Percentiles rank a stretch among this genome's conserved stretches.
Conservation (phyloP, 306 rosid genomes). For the Corylus americana region DNA sequence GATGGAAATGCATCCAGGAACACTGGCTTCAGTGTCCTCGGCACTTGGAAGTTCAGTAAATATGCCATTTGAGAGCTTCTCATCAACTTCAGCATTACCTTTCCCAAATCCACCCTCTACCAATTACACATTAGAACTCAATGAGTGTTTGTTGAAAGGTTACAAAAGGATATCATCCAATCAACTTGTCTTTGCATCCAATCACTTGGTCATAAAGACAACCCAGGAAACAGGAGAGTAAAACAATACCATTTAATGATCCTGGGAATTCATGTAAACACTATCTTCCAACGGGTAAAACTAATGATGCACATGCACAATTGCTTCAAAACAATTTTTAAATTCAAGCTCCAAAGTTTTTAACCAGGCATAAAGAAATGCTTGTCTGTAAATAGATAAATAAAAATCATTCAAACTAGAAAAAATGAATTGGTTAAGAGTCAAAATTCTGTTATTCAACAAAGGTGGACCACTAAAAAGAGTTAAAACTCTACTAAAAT, state of each 20-base stretch:
- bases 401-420: background rate
- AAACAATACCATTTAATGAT: background rate
- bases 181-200: background rate
- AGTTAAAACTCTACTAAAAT: background rate
- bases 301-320: background rate
- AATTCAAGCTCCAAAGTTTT: background rate
- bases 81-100: slow-evolving; percentile 39
- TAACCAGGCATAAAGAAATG: background rate
- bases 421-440: background rate
- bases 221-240: background rate
- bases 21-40: slow-evolving; percentile 45
- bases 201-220: background rate
- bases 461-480: background rate
- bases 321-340: background rate
- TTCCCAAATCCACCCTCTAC: slow-evolving; percentile 56
- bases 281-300: background rate
- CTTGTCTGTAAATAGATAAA: background rate
- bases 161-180: slow-evolving; percentile 5
- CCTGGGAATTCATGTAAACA: background rate
- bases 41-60: slow-evolving; percentile 38
- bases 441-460: background rate
- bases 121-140: slow-evolving; percentile 40
- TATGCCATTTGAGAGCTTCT: slow-evolving; percentile 49
- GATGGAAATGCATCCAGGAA: slow-evolving; percentile 42
- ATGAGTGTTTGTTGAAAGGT: slow-evolving; percentile 28